Percentiles rank a stretch among this genome's conserved stretches.
These are phyloP conservation scores for Acacia pycnantha DNA, from an alignment of 331 rosid genomes.

Conservation along the genomic window DNA sequence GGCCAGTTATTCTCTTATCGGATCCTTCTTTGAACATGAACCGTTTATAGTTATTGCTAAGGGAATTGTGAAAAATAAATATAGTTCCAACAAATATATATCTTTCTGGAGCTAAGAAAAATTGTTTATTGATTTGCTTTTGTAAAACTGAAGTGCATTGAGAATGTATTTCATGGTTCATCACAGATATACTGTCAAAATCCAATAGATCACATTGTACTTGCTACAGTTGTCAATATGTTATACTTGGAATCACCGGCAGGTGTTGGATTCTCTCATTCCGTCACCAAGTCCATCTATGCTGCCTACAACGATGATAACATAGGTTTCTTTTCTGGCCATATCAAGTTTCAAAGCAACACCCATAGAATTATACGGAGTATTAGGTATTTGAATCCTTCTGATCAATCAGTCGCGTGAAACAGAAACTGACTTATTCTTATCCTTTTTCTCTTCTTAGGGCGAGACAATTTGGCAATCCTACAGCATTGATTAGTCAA, in stretches of 20 bases:
- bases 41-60: too few relatives aligned
- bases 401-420: background rate
- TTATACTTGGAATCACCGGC: slow-evolving; percentile 40
- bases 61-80: too few relatives aligned
- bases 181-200: too few relatives aligned
- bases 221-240: slow-evolving; percentile 20
- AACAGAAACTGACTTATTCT: background rate
- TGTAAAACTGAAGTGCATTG: too few relatives aligned
- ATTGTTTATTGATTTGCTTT: too few relatives aligned
- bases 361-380: background rate
- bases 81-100: too few relatives aligned
- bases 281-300: slow-evolving; percentile 20
- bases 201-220: background rate
- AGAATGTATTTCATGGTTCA: too few relatives aligned
- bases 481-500: slow-evolving; percentile 30
- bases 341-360: background rate
- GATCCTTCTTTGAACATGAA: too few relatives aligned
- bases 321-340: background rate
- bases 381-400: background rate
- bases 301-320: slow-evolving; percentile 17
- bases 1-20: too few relatives aligned
- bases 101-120: too few relatives aligned
- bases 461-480: slow-evolving; percentile 30
- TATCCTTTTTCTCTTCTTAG: background rate
- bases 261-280: slow-evolving; percentile 38